Evolutionary conservation across 2,329 filamentous ascomycete species (phyloP), one percentile per base, ranked within the genome.

Genomic region (Nigrospora osmanthi): DNA sequence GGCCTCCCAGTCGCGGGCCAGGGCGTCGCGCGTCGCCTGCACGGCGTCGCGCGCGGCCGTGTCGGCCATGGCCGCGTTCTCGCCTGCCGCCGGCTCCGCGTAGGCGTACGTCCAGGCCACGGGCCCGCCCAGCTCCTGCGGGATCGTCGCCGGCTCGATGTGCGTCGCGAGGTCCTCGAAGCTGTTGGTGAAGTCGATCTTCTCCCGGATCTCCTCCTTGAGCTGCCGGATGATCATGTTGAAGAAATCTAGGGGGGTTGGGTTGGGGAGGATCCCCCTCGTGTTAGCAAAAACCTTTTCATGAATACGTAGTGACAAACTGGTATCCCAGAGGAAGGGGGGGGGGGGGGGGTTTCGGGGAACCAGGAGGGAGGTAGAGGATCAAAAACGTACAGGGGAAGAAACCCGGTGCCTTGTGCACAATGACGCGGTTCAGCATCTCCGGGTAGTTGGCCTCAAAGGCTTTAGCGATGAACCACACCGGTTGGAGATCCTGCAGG

Each of bases 371-470:
- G 11, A 40, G 32, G 31, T 31, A 32, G 1, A 28, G 32, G 28
- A 16, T 31, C 14, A 40, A 16, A 4, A 40, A 33, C 31, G 32
- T 41, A 82, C 86, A 83, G 68, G 93, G 88, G 69, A 97, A 97
- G 40, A 96, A 70, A 89, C 90, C 96, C 3, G 91, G 91, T 0
- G 91, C 83, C 63, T 95, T 94, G 72, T 96, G 91, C 35, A 97
- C 87, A 36, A 96, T 75, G 6, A 96, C 85, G 2, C 83, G 76
- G 17, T 90, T 91, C 1, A 97, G 74, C 35, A 81, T 90, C 64
- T 97, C 91, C 0, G 91, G 91, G 56, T 96, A 97, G 61, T 97
- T 96, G 49, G 91, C 91, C 69, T 97, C 91, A 59, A 97, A 96
- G 65, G 89, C 94, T 65, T 95, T 94, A 65, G 96, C 95, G 84